Evolutionary conservation across 2,329 filamentous ascomycete species (phyloP), one percentile per base, ranked within the genome.

Genomic region (Mollisia scopiformis): DNA sequence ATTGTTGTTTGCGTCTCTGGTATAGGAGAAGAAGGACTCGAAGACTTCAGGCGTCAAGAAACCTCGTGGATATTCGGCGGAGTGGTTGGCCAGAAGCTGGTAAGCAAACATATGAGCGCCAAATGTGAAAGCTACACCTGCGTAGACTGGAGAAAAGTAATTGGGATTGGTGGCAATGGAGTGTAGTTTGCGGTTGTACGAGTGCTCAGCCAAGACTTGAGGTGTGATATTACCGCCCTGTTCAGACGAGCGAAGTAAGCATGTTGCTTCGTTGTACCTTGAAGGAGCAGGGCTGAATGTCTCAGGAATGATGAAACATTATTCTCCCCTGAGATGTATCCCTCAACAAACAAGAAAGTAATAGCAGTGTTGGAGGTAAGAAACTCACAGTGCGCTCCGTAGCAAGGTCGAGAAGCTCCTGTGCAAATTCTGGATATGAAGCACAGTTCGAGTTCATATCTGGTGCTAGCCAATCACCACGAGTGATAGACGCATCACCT

Each of bases 91-190:
- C 35, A 72, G 66, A 52, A 72, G 64, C n/a, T 67, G 63, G 60
- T 65, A 68, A 28, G 69, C 63, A 56, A 74, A 73, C 27, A 66
- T 63, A 58, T 69, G 70, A 2, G 65, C 69, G 13, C 66, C 69
- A 25, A 61, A 61, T 21, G 64, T 64, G n/a, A 58, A 61, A 43
- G 70, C 69, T 23, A 72, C 25, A 37, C 73, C 46, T 14, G 69
- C 69, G 50, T 61, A 65, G 52, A 72, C 68, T 28, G 73, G 72
- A 8, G 63, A 71, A 58, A 68, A 69, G 62, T 69, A 75, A 63
- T 73, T 70, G 0, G 71, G 72, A 58, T 75, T 75, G 5, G 66
- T 70, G 21, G 61, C 55, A 28, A 74, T 64, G 11, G 70, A 73
- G 61, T 74, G 61, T 43, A 67, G 58, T n/a, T 63, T 63, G 31